Base-by-base conservation (phyloP, 2,329 filamentous ascomycete species). In the Juglanconis oblonga region DNA sequence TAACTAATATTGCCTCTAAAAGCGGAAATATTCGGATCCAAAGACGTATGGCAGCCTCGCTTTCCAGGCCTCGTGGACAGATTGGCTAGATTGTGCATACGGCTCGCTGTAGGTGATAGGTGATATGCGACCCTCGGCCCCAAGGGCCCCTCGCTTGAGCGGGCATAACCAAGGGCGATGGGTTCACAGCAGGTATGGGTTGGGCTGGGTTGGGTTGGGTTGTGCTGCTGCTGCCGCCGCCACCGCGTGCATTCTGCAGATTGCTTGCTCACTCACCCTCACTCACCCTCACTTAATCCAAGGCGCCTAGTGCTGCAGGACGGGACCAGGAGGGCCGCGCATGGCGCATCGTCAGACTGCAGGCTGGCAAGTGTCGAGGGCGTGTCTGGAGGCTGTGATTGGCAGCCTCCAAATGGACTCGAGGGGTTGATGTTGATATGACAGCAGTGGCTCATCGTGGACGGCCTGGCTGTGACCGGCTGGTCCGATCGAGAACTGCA, bases 221-320 rank as follows among this genome's bases (percentile, higher is more conserved):
- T 24, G 17, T 24, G 17, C 17, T 24, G 17, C 17, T 24, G 17
- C 17, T 24, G 17, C 17, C 17, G 17, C 17, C 17, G 17, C 17
- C 17, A 24, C 17, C 17, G 17, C 17, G 17, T 24, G 17, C 17
- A 24, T 24, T 42, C 38, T 14, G 38, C 38, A 42, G 9, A 42
- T 38, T 7, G n/a, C 6, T 14, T 13, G 17, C 17, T 24, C 17
- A 24, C 17, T 24, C 17, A 24, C 38, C n/a, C 38, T 42, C 38
- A 42, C 38, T 7, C n/a, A n/a, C n/a, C n/a, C n/a, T n/a, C n/a
- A n/a, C n/a, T n/a, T n/a, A 47, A 8, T 9, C 47, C 24, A 33
- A 49, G 52, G 40, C 52, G 52, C 40, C 52, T 55, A 47, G 32
- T 38, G 42, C 42, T 55, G 52, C 52, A 55, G 40, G 44, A n/a